Conservation (phyloP, 1,284 basidiomycete genomes). For the Flammula alnicola region DNA sequence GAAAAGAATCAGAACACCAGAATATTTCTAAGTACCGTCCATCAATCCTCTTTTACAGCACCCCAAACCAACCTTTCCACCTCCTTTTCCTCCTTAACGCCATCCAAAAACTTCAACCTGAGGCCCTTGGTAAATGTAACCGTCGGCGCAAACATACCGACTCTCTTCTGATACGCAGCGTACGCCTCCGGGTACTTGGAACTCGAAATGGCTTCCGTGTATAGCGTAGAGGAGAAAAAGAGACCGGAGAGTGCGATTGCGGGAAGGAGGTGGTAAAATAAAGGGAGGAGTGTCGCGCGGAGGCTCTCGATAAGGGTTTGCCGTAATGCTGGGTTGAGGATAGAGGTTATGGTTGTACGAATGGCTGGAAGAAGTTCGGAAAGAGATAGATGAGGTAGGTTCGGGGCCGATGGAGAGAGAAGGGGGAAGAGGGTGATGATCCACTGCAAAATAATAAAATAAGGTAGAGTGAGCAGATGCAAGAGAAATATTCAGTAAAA, state of each 20-base stretch:
- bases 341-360: conserved; percentile 23
- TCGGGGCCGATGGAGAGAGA: conserved; percentile 48
- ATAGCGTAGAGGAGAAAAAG: conserved; percentile 75
- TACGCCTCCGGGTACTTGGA: conserved; percentile 81
- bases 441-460: conserved; percentile 44
- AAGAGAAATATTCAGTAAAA: conserved; percentile 6
- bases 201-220: conserved; percentile 81
- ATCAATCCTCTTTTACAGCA: too few relatives aligned
- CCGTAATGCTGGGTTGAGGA: conserved; percentile 20
- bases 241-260: conserved; percentile 65
- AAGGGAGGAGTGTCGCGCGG: conserved; percentile 37
- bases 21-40: too few relatives aligned
- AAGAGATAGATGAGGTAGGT: conserved; percentile 30
- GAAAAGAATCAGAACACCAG: too few relatives aligned
- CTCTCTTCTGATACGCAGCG: conserved; percentile 72
- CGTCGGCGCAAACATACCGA: conserved; percentile 72
- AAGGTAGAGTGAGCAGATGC: background rate
- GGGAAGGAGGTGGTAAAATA: conserved; percentile 46
- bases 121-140: conserved; percentile 36
- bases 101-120: conserved; percentile 27
- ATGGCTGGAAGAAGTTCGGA: conserved; percentile 22
- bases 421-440: conserved; percentile 73
- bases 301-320: conserved; percentile 26
- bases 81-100: conserved; percentile 22
- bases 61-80: conserved; percentile 42